phyloP scores from a whole-genome alignment of 164 flowering plant species.

The Vitis riparia region DNA sequence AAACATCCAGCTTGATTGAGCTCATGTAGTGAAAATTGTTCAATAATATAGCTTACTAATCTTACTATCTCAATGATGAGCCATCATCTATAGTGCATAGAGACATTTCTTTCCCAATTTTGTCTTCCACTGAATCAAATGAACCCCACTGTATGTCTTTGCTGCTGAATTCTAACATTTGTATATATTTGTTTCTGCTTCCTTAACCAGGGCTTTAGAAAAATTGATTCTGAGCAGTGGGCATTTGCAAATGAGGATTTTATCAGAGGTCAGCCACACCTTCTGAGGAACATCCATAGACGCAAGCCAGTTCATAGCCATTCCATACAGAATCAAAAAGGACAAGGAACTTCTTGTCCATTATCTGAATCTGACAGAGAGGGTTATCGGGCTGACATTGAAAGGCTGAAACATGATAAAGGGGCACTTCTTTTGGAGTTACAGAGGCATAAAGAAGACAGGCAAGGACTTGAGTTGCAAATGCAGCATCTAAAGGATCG shows the following conservation, averaged over 20 bases:
- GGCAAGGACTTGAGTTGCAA: slow-evolving; percentile 30
- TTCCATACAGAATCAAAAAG: slow-evolving; percentile 40
- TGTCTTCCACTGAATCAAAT: neutral
- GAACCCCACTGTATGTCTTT: too few species aligned
- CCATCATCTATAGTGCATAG: too few species aligned
- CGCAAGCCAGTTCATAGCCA: slow-evolving; percentile 79
- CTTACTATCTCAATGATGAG: too few species aligned
- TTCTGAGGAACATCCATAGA: slow-evolving; percentile 62
- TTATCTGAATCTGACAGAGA: slow-evolving; percentile 51
- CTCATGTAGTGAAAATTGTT: too few species aligned
- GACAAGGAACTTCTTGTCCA: slow-evolving; percentile 29
- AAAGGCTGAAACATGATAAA: slow-evolving; percentile 43
- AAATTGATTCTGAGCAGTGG: slow-evolving; percentile 73
- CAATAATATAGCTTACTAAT: too few species aligned
- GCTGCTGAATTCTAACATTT: neutral
- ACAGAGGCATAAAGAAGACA: slow-evolving; percentile 37
- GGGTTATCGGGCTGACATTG: slow-evolving; percentile 40
- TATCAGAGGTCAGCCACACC: slow-evolving; percentile 50
- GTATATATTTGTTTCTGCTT: neutral
- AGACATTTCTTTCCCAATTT: neutral
- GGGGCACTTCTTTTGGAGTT: slow-evolving; percentile 39
- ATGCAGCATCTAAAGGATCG: slow-evolving; percentile 35
- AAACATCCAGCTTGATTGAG: too few species aligned
- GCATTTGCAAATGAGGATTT: slow-evolving; percentile 78
- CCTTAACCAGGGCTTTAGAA: slow-evolving; percentile 57